Evolutionary conservation across 495 filamentous ascomycete genomes (phyloP).

Genomic region (Xylaria palmicola): DNA sequence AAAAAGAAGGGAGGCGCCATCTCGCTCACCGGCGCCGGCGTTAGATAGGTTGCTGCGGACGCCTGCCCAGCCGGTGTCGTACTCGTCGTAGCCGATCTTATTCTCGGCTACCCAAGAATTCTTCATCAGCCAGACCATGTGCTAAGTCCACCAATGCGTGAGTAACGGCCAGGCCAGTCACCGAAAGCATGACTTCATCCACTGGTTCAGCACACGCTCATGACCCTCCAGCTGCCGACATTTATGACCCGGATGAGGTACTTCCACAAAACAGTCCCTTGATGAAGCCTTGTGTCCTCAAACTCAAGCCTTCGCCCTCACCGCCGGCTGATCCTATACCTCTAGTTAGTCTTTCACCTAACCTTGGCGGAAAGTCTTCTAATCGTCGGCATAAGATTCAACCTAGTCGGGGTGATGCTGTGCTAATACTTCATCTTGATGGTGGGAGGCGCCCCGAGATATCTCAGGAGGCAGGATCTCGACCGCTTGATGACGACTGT

Average conservation of each 20-base stretch:
- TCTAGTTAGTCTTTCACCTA: conserved; percentile 41
- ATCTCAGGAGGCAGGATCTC: conserved; percentile 40
- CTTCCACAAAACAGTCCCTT: conserved; percentile 42
- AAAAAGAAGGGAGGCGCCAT: neutral
- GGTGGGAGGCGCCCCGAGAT: conserved; percentile 48
- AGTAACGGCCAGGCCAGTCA: conserved; percentile 32
- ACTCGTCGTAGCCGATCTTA: conserved; percentile 1
- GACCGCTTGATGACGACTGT: conserved; percentile 26
- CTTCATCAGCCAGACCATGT: conserved; percentile 24
- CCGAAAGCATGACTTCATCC: conserved; percentile 47
- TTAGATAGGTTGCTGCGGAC: neutral
- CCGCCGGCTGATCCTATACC: conserved; percentile 31
- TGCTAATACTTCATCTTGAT: conserved; percentile 53
- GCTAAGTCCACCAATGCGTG: conserved; percentile 33
- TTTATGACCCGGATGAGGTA: conserved; percentile 48
- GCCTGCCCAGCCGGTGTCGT: neutral
- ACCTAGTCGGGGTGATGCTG: conserved; percentile 52
- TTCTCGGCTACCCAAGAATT: conserved; percentile 2
- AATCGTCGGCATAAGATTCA: conserved; percentile 42
- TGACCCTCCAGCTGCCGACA: conserved; percentile 39
- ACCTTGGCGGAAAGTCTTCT: conserved; percentile 38
- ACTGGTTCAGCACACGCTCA: conserved; percentile 38
- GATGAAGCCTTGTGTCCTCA: conserved; percentile 40
- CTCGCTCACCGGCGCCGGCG: neutral
- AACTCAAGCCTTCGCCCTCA: conserved; percentile 40